These are phyloP conservation scores for Candida tetrigidarum DNA, from an alignment of 1,139 yeast genomes.

Conservation along the genomic window DNA sequence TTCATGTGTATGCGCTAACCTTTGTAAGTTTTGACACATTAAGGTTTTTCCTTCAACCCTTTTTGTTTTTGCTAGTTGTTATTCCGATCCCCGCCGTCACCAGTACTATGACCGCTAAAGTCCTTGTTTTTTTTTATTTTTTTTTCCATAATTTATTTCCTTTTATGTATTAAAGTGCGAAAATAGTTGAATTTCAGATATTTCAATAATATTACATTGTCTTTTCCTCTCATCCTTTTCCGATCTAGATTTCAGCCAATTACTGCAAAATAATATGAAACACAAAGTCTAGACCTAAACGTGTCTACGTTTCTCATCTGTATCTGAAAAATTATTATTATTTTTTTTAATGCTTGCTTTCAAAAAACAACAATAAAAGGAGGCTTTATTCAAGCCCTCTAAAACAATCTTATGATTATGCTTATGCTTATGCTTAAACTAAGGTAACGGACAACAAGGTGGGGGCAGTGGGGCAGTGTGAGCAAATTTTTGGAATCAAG, in stretches of 20 bases:
- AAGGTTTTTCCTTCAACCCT: not conserved
- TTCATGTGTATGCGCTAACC: not conserved
- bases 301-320: not conserved
- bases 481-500: too few species aligned
- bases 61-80: not conserved
- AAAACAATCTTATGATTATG: too few species aligned
- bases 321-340: too few species aligned
- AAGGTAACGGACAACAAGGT: too few species aligned
- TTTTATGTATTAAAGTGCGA: too few species aligned
- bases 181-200: not conserved
- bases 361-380: too few species aligned
- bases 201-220: not conserved
- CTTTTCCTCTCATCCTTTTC: not conserved
- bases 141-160: too few species aligned
- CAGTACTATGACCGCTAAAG: too few species aligned
- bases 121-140: not conserved
- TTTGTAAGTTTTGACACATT: not conserved
- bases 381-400: too few species aligned
- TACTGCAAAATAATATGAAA: not conserved
- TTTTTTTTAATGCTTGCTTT: too few species aligned
- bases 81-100: conserved; percentile 3
- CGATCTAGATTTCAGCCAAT: not conserved
- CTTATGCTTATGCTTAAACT: too few species aligned
- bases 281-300: not conserved
- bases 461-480: too few species aligned